Conservation (phyloP, 768 basidiomycete species). For the Ramaria sp. region DNA sequence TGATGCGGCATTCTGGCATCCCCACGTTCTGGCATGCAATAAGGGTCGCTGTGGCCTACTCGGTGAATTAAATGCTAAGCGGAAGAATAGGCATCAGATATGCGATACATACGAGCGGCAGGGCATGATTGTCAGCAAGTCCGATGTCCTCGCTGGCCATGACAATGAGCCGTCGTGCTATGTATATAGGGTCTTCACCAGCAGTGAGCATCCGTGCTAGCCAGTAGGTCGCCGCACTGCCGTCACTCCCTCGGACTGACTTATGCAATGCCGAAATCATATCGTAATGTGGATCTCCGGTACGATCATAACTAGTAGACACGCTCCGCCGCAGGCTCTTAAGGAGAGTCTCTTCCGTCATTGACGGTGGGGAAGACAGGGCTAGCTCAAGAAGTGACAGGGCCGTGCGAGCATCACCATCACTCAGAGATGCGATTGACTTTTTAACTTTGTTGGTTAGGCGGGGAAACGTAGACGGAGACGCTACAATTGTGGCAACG, state of each 20-base stretch:
- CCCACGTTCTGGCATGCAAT: slow-evolving; percentile 60
- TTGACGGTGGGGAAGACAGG: slow-evolving; percentile 31
- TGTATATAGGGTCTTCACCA: slow-evolving; percentile 73
- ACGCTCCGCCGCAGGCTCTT: slow-evolving; percentile 50
- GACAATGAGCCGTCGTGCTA: slow-evolving; percentile 64
- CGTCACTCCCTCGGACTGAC: slow-evolving; percentile 66
- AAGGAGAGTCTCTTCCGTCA: slow-evolving; percentile 41
- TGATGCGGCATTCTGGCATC: slow-evolving; percentile 78
- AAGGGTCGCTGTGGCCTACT: slow-evolving; percentile 48
- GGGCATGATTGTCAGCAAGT: slow-evolving; percentile 63
- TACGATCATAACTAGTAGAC: slow-evolving; percentile 60
- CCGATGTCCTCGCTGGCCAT: slow-evolving; percentile 85
- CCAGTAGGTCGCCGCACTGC: slow-evolving; percentile 79
- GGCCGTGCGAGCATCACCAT: slow-evolving; percentile 69
- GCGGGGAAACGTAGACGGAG: slow-evolving; percentile 23
- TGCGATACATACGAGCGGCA: slow-evolving; percentile 46
- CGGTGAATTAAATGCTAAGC: not conserved
- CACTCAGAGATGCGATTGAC: slow-evolving; percentile 42
- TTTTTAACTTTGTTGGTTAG: slow-evolving; percentile 37
- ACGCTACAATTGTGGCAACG: not conserved
- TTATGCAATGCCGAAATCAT: slow-evolving; percentile 84
- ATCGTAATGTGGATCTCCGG: slow-evolving; percentile 68
- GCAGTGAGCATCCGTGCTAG: slow-evolving; percentile 72
- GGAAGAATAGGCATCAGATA: not conserved
- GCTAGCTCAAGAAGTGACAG: slow-evolving; percentile 69